Percentiles rank a stretch among this genome's conserved stretches.
These are phyloP conservation scores for Sophora flavescens DNA, from an alignment of 306 rosid species.

Conservation along the genomic window DNA sequence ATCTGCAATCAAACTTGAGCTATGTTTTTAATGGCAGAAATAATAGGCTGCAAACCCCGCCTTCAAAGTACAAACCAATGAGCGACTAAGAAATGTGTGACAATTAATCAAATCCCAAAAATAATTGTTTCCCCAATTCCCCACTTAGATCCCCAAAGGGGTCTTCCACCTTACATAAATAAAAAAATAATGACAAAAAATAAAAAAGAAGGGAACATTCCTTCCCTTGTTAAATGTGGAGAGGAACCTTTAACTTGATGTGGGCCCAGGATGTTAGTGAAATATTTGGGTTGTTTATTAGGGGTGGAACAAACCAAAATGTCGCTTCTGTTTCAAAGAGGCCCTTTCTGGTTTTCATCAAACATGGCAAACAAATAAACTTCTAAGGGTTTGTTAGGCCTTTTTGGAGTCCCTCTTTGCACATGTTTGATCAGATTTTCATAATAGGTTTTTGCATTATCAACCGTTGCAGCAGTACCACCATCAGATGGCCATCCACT, in stretches of 20 bases:
- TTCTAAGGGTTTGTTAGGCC: conserved; percentile 41
- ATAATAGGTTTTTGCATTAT: conserved; percentile 54
- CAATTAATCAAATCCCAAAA: not conserved
- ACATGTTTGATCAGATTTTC: conserved; percentile 59
- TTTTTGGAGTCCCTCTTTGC: conserved; percentile 55
- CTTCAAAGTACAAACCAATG: too few species aligned
- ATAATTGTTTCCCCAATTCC: not conserved
- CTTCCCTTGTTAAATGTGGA: not conserved
- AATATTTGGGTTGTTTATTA: conserved; percentile 43
- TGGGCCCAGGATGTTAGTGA: not conserved
- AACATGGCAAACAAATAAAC: conserved; percentile 61
- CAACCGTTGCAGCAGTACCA: conserved; percentile 36
- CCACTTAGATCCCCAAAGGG: not conserved
- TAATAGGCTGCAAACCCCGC: not conserved
- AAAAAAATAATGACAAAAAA: not conserved
- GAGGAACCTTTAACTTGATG: not conserved
- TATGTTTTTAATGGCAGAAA: not conserved
- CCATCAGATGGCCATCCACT: conserved; percentile 78
- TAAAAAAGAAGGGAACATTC: not conserved
- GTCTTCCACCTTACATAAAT: not conserved
- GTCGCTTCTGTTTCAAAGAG: conserved; percentile 24
- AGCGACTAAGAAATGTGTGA: not conserved
- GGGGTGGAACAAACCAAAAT: conserved; percentile 50
- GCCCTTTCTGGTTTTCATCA: conserved; percentile 44
- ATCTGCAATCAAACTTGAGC: not conserved